These are phyloP conservation scores for Lasiosphaeria ovina DNA, from an alignment of 495 filamentous ascomycete genomes.

Conservation along the genomic window DNA sequence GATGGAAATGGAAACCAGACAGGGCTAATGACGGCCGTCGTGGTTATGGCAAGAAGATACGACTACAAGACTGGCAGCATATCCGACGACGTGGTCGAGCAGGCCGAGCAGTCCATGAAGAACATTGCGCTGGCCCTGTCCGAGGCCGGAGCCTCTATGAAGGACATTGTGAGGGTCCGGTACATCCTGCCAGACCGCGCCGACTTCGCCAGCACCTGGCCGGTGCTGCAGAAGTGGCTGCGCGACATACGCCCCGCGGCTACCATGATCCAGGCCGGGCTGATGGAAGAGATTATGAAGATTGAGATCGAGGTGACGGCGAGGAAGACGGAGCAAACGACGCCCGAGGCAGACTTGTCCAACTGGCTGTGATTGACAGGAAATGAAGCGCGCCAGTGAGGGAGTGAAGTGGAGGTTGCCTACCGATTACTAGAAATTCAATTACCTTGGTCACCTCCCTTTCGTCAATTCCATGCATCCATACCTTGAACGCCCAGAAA, in stretches of 20 bases:
- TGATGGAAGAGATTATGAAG: conserved; percentile 43
- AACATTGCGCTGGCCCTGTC: conserved; percentile 35
- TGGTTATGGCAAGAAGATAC: conserved; percentile 26
- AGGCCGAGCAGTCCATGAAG: conserved; percentile 35
- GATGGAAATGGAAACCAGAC: background rate
- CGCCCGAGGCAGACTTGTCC: too few species aligned
- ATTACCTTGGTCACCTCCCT: too few species aligned
- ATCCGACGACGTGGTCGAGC: conserved; percentile 30
- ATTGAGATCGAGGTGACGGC: conserved; percentile 46
- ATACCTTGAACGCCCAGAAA: too few species aligned
- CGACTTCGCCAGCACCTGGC: conserved; percentile 35
- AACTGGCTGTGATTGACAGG: too few species aligned
- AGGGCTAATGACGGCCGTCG: background rate
- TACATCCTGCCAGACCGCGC: conserved; percentile 38
- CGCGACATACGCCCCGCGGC: conserved; percentile 38
- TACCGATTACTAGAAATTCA: too few species aligned
- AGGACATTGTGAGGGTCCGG: conserved; percentile 38
- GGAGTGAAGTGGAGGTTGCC: too few species aligned
- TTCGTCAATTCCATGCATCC: too few species aligned
- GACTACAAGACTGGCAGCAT: conserved; percentile 37
- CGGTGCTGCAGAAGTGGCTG: conserved; percentile 36
- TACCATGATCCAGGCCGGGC: conserved; percentile 39
- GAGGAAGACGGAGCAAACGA: conserved; percentile 8
- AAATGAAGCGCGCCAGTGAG: too few species aligned
- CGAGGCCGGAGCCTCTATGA: conserved; percentile 29